A percentile compares a stretch with the other conserved stretches of the same genome.
These are phyloP conservation scores for Populus hybrid DNA, from an alignment of 441 rosid genomes.

Conservation along the genomic window DNA sequence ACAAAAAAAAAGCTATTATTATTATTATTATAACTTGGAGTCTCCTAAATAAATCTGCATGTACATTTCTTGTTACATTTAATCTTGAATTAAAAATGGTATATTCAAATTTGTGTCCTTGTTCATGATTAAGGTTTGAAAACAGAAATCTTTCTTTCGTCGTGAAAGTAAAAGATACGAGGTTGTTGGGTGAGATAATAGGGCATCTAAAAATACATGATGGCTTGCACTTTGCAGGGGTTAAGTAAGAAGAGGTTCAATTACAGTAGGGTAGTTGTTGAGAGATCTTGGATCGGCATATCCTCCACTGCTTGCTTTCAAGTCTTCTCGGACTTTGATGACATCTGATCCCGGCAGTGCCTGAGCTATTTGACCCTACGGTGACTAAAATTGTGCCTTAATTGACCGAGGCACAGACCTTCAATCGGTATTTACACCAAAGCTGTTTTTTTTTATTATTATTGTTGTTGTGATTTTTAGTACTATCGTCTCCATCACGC, in stretches of 20 bases:
- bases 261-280: constrained; percentile 2
- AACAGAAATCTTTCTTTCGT: neutral
- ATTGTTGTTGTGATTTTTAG: no score
- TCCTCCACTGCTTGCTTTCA: neutral
- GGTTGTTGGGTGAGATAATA: neutral
- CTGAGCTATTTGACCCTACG: neutral
- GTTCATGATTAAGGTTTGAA: neutral
- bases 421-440: no score
- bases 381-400: neutral
- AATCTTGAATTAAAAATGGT: neutral
- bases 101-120: neutral
- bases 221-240: neutral
- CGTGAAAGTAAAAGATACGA: neutral
- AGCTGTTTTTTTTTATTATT: no score
- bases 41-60: neutral
- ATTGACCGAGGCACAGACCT: neutral
- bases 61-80: neutral
- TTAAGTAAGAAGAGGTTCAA: neutral
- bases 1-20: no score
- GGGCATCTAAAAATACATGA: neutral
- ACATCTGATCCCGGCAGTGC: neutral
- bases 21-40: neutral
- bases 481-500: neutral
- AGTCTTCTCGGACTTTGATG: neutral
- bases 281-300: neutral